Evolutionary conservation across 164 flowering plant species (phyloP), one percentile per base, ranked within the genome.

Genomic region (Stephania yunnanensis): DNA sequence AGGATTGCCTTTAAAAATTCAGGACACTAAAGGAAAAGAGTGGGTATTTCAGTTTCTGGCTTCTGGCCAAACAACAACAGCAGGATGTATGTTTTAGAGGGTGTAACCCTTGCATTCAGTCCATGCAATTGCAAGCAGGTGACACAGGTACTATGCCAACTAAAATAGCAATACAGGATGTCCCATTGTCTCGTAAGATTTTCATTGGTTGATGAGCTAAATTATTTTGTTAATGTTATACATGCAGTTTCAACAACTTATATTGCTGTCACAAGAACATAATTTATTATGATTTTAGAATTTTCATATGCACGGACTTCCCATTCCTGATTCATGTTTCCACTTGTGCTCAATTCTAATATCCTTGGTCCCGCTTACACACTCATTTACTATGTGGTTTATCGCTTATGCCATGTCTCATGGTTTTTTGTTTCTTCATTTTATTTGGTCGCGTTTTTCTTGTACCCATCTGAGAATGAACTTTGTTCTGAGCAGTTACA

Each of bases 41-140:
- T 95, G 99, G 99, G 80, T 83, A 69, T 92, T 95, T 74, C 99
- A 92, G 77, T 93, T 90, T 68, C 93, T n/a, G n/a, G 98, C 42
- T 95, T 91, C 76, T 95, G 99, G 99, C 94, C 99, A 36, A 95
- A 92, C 74, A 93, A 93, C 76, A 90, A 93, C 80, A 92, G 99
- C 84, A 92, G 99, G 81, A 93, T 93, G 96, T 93, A 95, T 86
- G 98, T 95, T 45, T 81, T 95, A 73, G 99, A 95, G 78, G 99
- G 99, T 17, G 91, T 95, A 8, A 91, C 96, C 93, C 97, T 64
- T 95, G 97, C 84, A 89, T 95, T 80, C 98, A 95, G 83, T 86
- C 92, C 42, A 89, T 93, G 99, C 91, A 90, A 80, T 79, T 93
- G 84, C 96, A 87, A 81, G 99, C 99, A 42, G 99, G 99, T 68